Base-by-base conservation (phyloP, 2,329 filamentous ascomycete species). In the Penicillium sp. region DNA sequence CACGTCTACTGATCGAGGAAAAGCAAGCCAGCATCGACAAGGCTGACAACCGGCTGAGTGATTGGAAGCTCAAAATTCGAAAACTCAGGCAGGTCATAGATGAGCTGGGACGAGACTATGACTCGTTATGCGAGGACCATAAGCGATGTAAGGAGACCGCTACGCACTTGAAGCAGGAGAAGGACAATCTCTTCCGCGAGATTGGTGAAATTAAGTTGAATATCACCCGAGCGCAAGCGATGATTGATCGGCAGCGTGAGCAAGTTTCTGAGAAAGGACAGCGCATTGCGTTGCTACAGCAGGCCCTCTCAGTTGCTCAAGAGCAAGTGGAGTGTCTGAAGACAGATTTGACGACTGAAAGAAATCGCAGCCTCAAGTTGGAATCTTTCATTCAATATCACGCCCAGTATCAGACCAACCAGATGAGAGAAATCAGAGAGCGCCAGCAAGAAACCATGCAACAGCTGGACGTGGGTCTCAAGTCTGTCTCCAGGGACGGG, bases 61-160 rank as follows among this genome's bases (percentile, higher is more conserved):
- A 56, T 27, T 71, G 67, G 68, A 71, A 66, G 49, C 43, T 48
- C 4, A 69, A 64, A 32, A 47, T 71, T 5, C 43, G 46, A 5
- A 67, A 60, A 40, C 58, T 70, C 46, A 66, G 61, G 49, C 33
- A 48, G 13, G 55, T 69, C 25, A 53, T 70, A 27, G 63, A 61
- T 43, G 61, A 62, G 5, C 47, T 71, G n/a, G 67, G 66, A 4
- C 57, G 56, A 7, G 62, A 66, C 11, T 66, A 67, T 36, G 62
- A 67, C 24, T 40, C 33, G 5, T 61, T 71, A 36, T 62, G 59
- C 12, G 55, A 56, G 5, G 65, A 68, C 35, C 56, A 62, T 1
- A 53, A 57, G n/a, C 49, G 55, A 13, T 48, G 69, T 11, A 67
- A 60, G 43, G 51, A 52, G 29, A 50, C 56, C 2, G 57, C 59